Percentiles rank a stretch among this genome's conserved stretches.
These are phyloP conservation scores for Dipodascopsis uninucleata DNA, from an alignment of 805 yeast genomes.

Conservation along the genomic window DNA sequence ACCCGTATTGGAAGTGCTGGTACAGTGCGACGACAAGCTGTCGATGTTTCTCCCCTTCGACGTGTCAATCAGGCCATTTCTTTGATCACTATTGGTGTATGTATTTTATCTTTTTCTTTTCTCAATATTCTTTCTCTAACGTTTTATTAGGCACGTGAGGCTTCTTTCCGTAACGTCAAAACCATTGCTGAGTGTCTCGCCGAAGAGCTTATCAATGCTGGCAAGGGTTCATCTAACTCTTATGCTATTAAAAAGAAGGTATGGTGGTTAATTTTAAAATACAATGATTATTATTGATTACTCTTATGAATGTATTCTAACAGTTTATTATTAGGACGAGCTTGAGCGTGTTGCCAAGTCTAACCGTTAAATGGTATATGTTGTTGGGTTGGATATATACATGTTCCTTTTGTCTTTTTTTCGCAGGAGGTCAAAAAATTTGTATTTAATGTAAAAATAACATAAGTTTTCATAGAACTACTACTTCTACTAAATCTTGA, in stretches of 20 bases:
- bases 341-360: conserved; percentile 99
- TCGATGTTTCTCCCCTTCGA: conserved; percentile 99
- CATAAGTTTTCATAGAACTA: no score
- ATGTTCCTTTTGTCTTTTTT: conserved; percentile 13
- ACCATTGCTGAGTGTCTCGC: conserved; percentile 99
- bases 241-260: conserved; percentile 99
- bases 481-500: no score
- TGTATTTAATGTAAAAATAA: conserved; percentile 28
- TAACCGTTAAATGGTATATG: conserved; percentile 76
- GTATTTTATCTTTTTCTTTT: background rate
- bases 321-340: conserved; percentile 57
- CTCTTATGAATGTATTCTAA: background rate
- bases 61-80: conserved; percentile 99
- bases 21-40: conserved; percentile 99
- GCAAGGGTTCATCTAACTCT: conserved; percentile 99
- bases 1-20: conserved; percentile 99
- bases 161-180: conserved; percentile 99
- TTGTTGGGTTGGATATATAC: conserved; percentile 6
- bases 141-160: conserved; percentile 66
- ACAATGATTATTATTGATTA: background rate
- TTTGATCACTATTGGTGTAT: conserved; percentile 91
- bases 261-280: background rate
- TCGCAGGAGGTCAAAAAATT: conserved; percentile 16
- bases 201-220: conserved; percentile 99
- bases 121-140: conserved; percentile 33